Percentiles rank a stretch among this genome's conserved stretches.
Evolutionary conservation across 2,329 filamentous ascomycete genomes (phyloP).

Genomic region (Fusarium sp.): DNA sequence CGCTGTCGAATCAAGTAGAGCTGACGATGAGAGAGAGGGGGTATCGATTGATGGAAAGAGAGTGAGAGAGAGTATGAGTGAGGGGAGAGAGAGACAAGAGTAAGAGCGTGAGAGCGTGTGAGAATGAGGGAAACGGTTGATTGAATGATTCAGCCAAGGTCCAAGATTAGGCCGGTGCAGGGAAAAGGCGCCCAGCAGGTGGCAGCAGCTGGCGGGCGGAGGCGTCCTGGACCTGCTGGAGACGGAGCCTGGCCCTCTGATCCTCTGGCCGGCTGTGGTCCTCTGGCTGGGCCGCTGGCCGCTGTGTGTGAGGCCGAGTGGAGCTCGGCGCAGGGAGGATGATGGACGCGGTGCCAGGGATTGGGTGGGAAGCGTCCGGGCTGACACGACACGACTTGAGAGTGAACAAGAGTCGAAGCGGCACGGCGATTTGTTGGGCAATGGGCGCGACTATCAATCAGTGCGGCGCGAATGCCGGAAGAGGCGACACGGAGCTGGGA

Average conservation of each 20-base stretch:
- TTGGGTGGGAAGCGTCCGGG: constrained; percentile 51
- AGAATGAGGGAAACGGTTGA: constrained; percentile 33
- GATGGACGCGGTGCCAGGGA: constrained; percentile 47
- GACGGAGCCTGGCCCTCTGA: constrained; percentile 15
- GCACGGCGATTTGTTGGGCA: constrained; percentile 30
- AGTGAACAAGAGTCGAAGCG: constrained; percentile 21
- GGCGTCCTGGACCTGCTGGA: constrained; percentile 29
- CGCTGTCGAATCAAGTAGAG: constrained; percentile 18
- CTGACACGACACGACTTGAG: constrained; percentile 50
- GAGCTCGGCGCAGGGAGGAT: constrained; percentile 47
- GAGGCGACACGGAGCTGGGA: too few species aligned
- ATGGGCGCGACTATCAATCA: constrained; percentile 10
- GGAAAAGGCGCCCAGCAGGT: constrained; percentile 21
- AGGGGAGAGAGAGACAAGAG: constrained; percentile 19
- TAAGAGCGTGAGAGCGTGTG: constrained; percentile 25
- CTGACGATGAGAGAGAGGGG: constrained; percentile 15
- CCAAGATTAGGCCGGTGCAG: constrained; percentile 33
- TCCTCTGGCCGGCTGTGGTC: constrained; percentile 19
- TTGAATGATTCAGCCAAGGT: constrained; percentile 47
- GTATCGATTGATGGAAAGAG: constrained; percentile 28
- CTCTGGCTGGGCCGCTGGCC: constrained; percentile 23
- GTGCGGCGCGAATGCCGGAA: background rate
- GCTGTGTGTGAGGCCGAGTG: constrained; percentile 46
- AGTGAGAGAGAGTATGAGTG: constrained; percentile 22
- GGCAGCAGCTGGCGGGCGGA: constrained; percentile 41